phyloP scores from a whole-genome alignment of 192 early-diverging fungal genomes.

The Backusella morwellensis region DNA sequence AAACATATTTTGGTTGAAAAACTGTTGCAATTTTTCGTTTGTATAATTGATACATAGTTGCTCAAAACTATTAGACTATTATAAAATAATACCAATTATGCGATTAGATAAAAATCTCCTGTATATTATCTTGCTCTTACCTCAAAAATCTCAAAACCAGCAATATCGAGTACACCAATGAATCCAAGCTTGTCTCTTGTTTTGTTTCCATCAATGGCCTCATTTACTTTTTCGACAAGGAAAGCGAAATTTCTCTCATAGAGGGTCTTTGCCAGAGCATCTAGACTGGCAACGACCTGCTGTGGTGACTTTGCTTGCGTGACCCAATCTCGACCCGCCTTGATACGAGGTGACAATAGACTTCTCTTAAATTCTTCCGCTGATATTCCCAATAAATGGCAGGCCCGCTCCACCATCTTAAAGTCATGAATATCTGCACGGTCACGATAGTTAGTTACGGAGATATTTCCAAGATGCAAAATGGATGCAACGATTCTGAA shows the following conservation, averaged over 20 bases:
- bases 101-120: not conserved
- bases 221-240: conserved; percentile 88
- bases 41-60: conserved; percentile 99
- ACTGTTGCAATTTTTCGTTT: conserved; percentile 98
- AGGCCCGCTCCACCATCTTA: conserved; percentile 80
- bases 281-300: conserved; percentile 86
- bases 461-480: conserved; percentile 93
- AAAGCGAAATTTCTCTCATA: conserved; percentile 97
- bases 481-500: conserved; percentile 86
- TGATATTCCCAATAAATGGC: conserved; percentile 91
- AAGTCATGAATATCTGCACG: conserved; percentile 82
- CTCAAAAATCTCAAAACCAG: conserved; percentile 99
- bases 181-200: conserved; percentile 76
- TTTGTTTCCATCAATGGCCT: conserved; percentile 57
- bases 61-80: conserved; percentile 92
- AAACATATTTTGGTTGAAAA: conserved; percentile 99
- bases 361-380: conserved; percentile 84
- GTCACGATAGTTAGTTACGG: conserved; percentile 73
- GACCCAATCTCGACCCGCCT: conserved; percentile 96
- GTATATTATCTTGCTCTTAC: conserved; percentile 29
- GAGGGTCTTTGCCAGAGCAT: conserved; percentile 86
- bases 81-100: conserved; percentile 15
- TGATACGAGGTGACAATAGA: conserved; percentile 86
- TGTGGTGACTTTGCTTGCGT: conserved; percentile 82
- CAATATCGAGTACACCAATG: conserved; percentile 98